Base-by-base conservation (phyloP, 169 alveolate genomes). In the Toxoplasma gondii region DNA sequence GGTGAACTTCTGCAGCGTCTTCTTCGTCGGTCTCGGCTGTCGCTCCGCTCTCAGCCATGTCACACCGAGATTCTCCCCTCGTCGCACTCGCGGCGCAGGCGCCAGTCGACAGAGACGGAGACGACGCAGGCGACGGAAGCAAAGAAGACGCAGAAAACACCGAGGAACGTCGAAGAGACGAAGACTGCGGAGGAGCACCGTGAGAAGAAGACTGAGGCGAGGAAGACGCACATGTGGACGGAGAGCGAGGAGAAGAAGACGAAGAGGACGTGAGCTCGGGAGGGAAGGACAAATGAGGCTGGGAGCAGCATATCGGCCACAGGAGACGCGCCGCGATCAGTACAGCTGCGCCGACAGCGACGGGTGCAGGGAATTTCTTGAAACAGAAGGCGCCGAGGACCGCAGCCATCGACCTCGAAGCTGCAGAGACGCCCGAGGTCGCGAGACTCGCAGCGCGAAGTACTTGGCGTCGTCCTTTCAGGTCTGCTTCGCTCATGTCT, bases 241-340 rank as follows among this genome's bases (percentile, higher is more conserved):
- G 24, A 80, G 36, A 38, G 45, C 58, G 31, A 19, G 88, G 27
- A 4, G 88, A 31, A 80, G 88, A 80, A 80, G 88, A 80, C 12
- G 88, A 31, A 27, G 31, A n/a, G n/a, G n/a, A n/a, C n/a, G n/a
- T n/a, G n/a, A n/a, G n/a, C n/a, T n/a, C n/a, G 58, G 58, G 39
- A 22, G 84, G 49, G n/a, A 36, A 31, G 24, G 84, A 4, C 31
- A 43, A 10, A 24, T 38, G 90, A 82, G 90, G 90, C 67, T 82
- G 90, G 12, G 41, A 12, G 90, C 90, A 82, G 64, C 90, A 82
- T 9, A 82, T 34, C 5, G 90, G 90, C 53, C 64, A 82, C 38
- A 82, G 53, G 54, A 82, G 90, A 7, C 90, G 53, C 38, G 67
- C 17, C 2, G 90, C 90, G 64, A 82, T 34, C 4, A 82, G 90